A percentile compares a stretch with the other conserved stretches of the same genome.
Evolutionary conservation across 345 rosid genomes (phyloP).

Genomic region (Carallia pectinifolia): DNA sequence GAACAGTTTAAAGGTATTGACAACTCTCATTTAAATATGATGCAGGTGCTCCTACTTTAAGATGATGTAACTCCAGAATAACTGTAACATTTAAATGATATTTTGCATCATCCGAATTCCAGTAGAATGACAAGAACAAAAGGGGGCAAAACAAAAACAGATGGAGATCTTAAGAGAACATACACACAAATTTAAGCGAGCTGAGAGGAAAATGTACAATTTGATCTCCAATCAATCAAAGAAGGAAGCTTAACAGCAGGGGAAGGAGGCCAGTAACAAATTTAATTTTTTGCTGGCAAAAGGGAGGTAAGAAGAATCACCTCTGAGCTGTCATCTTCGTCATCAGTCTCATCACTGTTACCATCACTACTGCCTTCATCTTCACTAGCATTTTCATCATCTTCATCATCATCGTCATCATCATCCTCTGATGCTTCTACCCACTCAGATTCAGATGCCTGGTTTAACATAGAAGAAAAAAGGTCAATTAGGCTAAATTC

Average conservation of each 20-base stretch:
- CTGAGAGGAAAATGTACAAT: not conserved
- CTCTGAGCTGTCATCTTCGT: constrained; percentile 46
- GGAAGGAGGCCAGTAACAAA: not conserved
- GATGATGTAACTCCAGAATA: not conserved
- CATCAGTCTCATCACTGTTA: constrained; percentile 49
- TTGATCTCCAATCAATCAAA: not conserved
- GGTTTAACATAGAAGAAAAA: constrained; percentile 10
- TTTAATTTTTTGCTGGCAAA: not conserved
- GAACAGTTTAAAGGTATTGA: not conserved
- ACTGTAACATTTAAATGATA: not conserved
- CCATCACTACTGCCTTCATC: constrained; percentile 55
- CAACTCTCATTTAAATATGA: not conserved
- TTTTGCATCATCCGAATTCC: not conserved
- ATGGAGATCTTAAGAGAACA: not conserved
- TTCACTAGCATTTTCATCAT: constrained; percentile 48
- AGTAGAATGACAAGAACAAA: not conserved
- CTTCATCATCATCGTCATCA: constrained; percentile 72
- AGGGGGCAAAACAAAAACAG: not conserved
- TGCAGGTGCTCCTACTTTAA: not conserved
- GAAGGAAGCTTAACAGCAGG: not conserved
- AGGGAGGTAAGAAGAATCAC: constrained; percentile 26
- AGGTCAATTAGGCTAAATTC: constrained; percentile 10
- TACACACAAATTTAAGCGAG: not conserved
- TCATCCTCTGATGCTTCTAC: constrained; percentile 83
- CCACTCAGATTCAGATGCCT: constrained; percentile 97